These are phyloP conservation scores for Eucalyptus dawsonii DNA, from an alignment of 345 rosid genomes.

Conservation along the genomic window DNA sequence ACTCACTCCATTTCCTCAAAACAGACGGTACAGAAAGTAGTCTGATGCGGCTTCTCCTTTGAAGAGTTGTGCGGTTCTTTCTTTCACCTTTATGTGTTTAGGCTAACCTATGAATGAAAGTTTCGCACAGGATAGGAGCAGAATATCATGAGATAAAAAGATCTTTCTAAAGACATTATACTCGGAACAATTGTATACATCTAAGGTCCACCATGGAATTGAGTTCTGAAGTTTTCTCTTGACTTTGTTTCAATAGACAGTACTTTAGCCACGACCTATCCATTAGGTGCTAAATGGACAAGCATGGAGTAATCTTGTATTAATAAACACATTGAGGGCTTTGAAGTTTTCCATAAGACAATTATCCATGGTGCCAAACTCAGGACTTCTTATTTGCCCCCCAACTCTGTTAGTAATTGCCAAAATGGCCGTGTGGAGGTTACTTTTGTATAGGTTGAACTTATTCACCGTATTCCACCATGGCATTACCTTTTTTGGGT, in stretches of 20 bases:
- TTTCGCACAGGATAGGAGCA: not conserved
- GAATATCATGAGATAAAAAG: not conserved
- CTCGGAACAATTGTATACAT: not conserved
- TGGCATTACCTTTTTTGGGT: not conserved
- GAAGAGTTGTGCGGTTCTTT: not conserved
- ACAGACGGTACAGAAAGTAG: not conserved
- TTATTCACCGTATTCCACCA: not conserved
- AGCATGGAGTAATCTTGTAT: not conserved
- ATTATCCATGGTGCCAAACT: not conserved
- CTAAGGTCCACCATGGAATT: not conserved
- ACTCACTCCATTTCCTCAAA: not conserved
- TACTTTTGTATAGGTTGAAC: not conserved
- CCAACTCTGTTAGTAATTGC: not conserved
- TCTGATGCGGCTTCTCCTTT: not conserved
- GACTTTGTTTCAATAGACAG: not conserved
- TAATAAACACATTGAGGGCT: not conserved
- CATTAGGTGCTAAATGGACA: not conserved
- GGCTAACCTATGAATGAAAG: not conserved
- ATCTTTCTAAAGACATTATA: not conserved
- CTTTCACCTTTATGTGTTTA: not conserved
- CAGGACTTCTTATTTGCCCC: not conserved
- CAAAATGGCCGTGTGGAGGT: not conserved
- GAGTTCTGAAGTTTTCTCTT: not conserved
- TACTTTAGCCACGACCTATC: not conserved
- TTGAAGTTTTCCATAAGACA: not conserved